Conservation (phyloP, 2,329 filamentous ascomycete genomes). For the Microsporum canis region DNA sequence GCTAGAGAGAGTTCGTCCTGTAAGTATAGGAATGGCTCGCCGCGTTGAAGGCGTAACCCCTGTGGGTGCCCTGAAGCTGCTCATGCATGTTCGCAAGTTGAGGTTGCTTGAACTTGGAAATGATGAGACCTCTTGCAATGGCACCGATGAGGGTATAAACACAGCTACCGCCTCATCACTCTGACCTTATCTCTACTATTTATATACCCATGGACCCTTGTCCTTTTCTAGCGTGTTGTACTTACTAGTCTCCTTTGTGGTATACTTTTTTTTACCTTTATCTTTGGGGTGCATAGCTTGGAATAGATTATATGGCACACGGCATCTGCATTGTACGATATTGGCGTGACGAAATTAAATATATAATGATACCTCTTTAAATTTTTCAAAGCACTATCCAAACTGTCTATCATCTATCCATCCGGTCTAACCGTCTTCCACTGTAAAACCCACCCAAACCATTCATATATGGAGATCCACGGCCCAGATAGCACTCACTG, state of each 20-base stretch:
- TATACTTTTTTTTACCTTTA: background rate
- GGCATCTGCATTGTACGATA: background rate
- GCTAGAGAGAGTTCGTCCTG: slow-evolving; percentile 59
- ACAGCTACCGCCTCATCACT: background rate
- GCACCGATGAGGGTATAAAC: background rate
- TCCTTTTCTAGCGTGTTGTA: background rate
- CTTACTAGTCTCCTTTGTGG: background rate
- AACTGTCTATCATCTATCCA: background rate
- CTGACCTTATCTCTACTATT: background rate
- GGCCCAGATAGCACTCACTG: background rate
- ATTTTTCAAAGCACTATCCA: background rate
- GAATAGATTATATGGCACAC: background rate
- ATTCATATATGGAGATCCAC: no score
- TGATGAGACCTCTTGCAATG: background rate
- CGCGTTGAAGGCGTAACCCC: slow-evolving; percentile 64
- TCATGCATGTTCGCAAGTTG: slow-evolving; percentile 31
- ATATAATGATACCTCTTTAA: background rate
- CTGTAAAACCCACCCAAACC: background rate
- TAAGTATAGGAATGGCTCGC: slow-evolving; percentile 78
- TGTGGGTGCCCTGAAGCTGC: slow-evolving; percentile 33
- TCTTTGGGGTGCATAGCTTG: background rate
- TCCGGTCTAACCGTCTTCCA: background rate
- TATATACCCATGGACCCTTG: background rate
- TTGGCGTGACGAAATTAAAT: background rate
- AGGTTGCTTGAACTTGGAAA: background rate